These are phyloP conservation scores for Dendrocalamus latiflorus DNA, from an alignment of 202 grass and related monocot genomes.

Conservation along the genomic window DNA sequence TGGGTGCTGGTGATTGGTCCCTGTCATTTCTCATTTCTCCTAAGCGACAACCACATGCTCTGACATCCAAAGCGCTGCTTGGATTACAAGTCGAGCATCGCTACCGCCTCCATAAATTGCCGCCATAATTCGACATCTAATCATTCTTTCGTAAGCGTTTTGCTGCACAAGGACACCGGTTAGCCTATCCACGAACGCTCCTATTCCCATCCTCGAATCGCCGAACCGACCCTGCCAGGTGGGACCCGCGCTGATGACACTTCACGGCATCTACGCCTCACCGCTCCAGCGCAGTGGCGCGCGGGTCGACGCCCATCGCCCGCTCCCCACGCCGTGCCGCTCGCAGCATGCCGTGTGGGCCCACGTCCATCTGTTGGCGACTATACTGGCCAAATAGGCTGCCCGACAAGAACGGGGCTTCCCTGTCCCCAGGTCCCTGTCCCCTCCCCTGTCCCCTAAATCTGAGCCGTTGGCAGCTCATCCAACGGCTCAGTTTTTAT, in stretches of 20 bases:
- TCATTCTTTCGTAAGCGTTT: neutral
- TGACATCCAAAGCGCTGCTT: conserved; percentile 20
- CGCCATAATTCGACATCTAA: neutral
- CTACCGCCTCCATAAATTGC: neutral
- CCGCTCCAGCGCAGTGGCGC: neutral
- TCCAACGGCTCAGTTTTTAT: too few relatives aligned
- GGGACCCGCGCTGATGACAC: neutral
- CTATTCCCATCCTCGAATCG: neutral
- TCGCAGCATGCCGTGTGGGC: too few relatives aligned
- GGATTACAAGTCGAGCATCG: too few relatives aligned
- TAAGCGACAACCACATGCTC: conserved; percentile 33
- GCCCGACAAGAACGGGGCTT: too few relatives aligned
- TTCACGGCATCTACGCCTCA: neutral
- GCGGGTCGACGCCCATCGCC: too few relatives aligned
- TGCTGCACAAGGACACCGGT: neutral
- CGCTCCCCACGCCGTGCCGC: too few relatives aligned
- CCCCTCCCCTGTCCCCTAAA: too few relatives aligned
- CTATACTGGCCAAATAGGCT: too few relatives aligned
- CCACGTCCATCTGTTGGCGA: too few relatives aligned
- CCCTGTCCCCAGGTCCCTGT: too few relatives aligned
- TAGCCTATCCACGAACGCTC: neutral
- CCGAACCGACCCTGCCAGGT: neutral
- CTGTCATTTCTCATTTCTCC: conserved; percentile 21
- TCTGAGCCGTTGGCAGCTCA: too few relatives aligned
- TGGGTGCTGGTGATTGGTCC: conserved; percentile 25